Evolutionary conservation across 768 basidiomycete species (phyloP).

Genomic region (Calocera cornea): DNA sequence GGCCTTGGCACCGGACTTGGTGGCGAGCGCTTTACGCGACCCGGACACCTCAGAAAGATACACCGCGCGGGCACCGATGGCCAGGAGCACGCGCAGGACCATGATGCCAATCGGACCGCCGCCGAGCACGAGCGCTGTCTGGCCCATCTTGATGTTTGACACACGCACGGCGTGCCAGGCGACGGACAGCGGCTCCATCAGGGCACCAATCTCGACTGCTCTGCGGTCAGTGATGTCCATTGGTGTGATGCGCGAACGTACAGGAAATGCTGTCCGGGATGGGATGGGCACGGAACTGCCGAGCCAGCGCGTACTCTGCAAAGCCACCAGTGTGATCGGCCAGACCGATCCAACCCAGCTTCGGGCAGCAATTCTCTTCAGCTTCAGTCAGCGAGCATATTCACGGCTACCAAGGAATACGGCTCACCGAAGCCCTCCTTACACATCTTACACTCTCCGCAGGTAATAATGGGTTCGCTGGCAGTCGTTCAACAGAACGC

Average conservation of each 20-base stretch:
- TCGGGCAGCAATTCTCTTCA: constrained; percentile 17
- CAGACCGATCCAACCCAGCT: constrained; percentile 15
- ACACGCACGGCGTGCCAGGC: constrained; percentile 35
- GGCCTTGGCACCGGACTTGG: constrained; percentile 28
- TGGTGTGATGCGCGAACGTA: constrained; percentile 17
- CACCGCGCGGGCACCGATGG: constrained; percentile 22
- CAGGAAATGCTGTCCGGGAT: constrained; percentile 30
- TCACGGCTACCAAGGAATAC: constrained; percentile 21
- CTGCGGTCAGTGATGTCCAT: background rate
- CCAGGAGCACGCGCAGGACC: constrained; percentile 29
- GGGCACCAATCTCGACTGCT: constrained; percentile 36
- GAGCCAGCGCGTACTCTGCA: constrained; percentile 30
- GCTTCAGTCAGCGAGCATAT: constrained; percentile 19
- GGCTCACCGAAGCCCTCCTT: background rate
- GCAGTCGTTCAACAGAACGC: background rate
- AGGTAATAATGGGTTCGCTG: constrained; percentile 34
- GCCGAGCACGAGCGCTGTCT: constrained; percentile 32
- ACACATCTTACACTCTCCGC: constrained; percentile 28
- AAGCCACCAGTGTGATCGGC: constrained; percentile 28
- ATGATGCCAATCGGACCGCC: constrained; percentile 36
- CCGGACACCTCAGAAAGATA: constrained; percentile 32
- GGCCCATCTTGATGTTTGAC: constrained; percentile 28
- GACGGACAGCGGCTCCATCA: constrained; percentile 36
- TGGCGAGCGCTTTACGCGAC: constrained; percentile 28
- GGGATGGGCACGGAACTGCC: constrained; percentile 27